Conservation (phyloP, 257 asterid genomes). For the Solanum dulcamara region DNA sequence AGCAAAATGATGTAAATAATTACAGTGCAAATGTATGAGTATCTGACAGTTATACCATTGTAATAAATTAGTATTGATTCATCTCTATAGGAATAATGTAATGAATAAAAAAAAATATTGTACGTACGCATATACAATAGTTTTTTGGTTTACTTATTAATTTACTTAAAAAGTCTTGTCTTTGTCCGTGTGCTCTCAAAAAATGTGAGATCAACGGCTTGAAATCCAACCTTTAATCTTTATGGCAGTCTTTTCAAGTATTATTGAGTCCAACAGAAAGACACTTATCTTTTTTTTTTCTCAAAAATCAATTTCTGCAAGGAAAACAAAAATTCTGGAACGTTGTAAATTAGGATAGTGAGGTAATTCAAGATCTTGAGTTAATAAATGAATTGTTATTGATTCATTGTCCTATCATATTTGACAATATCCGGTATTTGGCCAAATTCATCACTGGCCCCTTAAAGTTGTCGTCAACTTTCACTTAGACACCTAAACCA, state of each 20-base stretch:
- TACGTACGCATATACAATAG: no score
- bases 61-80: neutral
- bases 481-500: no score
- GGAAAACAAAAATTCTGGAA: no score
- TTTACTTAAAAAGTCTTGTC: slow-evolving; percentile 30
- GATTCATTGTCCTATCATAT: no score
- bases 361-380: no score
- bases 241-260: neutral
- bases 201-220: slow-evolving; percentile 12
- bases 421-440: no score
- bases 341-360: no score
- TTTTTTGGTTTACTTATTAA: slow-evolving; percentile 12
- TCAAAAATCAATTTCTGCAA: neutral
- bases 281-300: neutral
- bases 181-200: slow-evolving; percentile 12
- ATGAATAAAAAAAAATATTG: no score
- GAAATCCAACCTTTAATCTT: neutral
- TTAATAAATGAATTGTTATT: no score
- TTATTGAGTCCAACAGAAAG: neutral
- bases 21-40: neutral
- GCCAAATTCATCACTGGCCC: no score
- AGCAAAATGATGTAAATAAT: neutral
- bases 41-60: neutral
- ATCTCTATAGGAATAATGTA: neutral
- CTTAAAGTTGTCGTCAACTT: no score